Percentiles rank a stretch among this genome's conserved stretches.
These are phyloP conservation scores for Phytophthora constricta DNA, from an alignment of 352 stramenopile species.

Conservation along the genomic window DNA sequence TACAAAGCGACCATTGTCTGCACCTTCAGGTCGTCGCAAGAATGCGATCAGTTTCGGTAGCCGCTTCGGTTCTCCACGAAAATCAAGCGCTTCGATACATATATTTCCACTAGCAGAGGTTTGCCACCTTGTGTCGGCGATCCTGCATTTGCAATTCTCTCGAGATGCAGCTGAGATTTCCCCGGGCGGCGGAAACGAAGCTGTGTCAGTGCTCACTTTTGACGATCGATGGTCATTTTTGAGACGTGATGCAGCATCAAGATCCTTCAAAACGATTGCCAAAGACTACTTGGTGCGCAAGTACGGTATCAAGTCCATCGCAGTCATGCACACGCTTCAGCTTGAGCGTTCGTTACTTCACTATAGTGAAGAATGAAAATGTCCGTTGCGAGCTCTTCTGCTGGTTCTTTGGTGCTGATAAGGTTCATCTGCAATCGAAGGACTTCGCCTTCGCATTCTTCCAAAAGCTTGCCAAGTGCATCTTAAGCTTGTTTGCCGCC, in stretches of 20 bases:
- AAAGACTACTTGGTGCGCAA: slow-evolving; percentile 72
- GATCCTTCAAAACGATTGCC: slow-evolving; percentile 61
- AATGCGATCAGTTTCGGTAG: slow-evolving; percentile 55
- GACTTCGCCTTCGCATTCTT: slow-evolving; percentile 72
- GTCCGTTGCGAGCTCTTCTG: slow-evolving; percentile 66
- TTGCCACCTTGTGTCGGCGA: slow-evolving; percentile 63
- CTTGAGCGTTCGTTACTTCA: slow-evolving; percentile 73
- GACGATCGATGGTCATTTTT: slow-evolving; percentile 51
- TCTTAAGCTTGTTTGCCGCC: slow-evolving; percentile 40
- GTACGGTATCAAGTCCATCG: slow-evolving; percentile 81
- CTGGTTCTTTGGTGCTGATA: slow-evolving; percentile 73
- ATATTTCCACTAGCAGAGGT: slow-evolving; percentile 65
- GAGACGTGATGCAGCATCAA: slow-evolving; percentile 16
- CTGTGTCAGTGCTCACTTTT: slow-evolving; percentile 28
- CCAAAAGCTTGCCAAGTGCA: slow-evolving; percentile 52
- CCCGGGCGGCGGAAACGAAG: slow-evolving; percentile 4
- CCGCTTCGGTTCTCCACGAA: slow-evolving; percentile 34
- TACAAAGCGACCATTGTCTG: slow-evolving; percentile 37
- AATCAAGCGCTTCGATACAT: slow-evolving; percentile 44
- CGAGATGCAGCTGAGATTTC: slow-evolving; percentile 43
- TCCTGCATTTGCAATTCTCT: slow-evolving; percentile 71
- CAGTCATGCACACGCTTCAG: slow-evolving; percentile 70
- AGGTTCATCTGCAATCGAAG: slow-evolving; percentile 44
- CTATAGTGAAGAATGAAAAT: slow-evolving; percentile 56
- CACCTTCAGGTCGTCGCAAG: slow-evolving; percentile 39